A percentile compares a stretch with the other conserved stretches of the same genome.
Conservation (phyloP, 805 yeast species). For the Lachancea nothofagi region DNA sequence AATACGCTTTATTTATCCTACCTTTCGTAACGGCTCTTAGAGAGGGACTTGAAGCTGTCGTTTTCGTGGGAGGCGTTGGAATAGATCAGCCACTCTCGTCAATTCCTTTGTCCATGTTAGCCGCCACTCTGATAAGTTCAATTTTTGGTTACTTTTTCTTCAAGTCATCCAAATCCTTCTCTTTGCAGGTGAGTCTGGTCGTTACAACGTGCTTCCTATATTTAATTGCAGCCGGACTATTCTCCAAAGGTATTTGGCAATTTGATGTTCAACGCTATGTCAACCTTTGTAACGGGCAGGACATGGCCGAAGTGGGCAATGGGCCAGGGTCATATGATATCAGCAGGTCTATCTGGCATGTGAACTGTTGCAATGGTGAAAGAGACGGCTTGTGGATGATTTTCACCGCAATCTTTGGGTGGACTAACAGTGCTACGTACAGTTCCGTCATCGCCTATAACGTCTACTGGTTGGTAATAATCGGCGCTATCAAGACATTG, state of each 20-base stretch:
- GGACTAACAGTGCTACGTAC: slow-evolving; percentile 92
- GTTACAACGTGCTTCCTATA: slow-evolving; percentile 75
- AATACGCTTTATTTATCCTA: slow-evolving; percentile 65
- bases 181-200: slow-evolving; percentile 68
- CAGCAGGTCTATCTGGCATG: slow-evolving; percentile 80
- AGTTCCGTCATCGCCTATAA: slow-evolving; percentile 76
- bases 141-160: slow-evolving; percentile 63
- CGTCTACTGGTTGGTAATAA: slow-evolving; percentile 57
- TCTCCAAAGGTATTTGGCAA: slow-evolving; percentile 88
- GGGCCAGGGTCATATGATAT: slow-evolving; percentile 94
- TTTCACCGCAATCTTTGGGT: slow-evolving; percentile 80
- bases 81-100: slow-evolving; percentile 63
- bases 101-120: slow-evolving; percentile 55
- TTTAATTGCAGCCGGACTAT: slow-evolving; percentile 78
- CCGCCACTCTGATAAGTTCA: slow-evolving; percentile 56
- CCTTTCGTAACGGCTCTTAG: slow-evolving; percentile 84
- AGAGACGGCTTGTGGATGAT: slow-evolving; percentile 94
- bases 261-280: slow-evolving; percentile 75
- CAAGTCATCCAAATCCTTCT: slow-evolving; percentile 71
- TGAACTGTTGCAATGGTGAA: slow-evolving; percentile 88
- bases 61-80: slow-evolving; percentile 85
- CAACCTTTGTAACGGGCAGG: slow-evolving; percentile 69
- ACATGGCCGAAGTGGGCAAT: slow-evolving; percentile 80
- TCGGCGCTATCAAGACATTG: slow-evolving; percentile 41
- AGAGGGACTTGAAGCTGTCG: slow-evolving; percentile 89